These are phyloP conservation scores for Ganoderma resinaceum DNA, from an alignment of 1,284 basidiomycete genomes.

Conservation along the genomic window DNA sequence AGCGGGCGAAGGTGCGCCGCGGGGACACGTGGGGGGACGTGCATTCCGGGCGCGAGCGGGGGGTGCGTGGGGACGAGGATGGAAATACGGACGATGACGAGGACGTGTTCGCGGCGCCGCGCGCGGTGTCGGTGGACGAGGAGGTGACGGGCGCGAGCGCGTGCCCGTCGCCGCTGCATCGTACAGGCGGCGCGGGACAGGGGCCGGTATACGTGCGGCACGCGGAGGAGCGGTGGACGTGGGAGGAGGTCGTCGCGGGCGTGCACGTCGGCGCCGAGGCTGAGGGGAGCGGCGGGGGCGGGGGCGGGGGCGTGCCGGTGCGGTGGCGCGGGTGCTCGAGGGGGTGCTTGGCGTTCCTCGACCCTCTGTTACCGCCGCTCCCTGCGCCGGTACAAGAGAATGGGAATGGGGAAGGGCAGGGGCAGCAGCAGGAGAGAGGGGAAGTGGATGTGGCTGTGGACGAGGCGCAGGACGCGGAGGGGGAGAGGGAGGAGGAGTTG, in stretches of 20 bases:
- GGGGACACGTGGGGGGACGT: slow-evolving; percentile 7
- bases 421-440: background rate
- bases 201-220: slow-evolving; percentile 58
- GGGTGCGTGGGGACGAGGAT: slow-evolving; percentile 2
- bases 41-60: slow-evolving; percentile 8
- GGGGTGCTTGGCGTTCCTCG: slow-evolving; percentile 69
- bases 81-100: background rate
- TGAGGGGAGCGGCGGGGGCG: slow-evolving; percentile 26
- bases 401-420: background rate
- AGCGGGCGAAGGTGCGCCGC: slow-evolving; percentile 13
- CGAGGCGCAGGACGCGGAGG: background rate
- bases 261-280: slow-evolving; percentile 54
- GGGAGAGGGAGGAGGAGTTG: background rate
- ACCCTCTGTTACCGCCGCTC: slow-evolving; percentile 7
- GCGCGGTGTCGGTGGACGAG: background rate
- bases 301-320: slow-evolving; percentile 55
- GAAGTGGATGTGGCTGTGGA: background rate
- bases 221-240: slow-evolving; percentile 68
- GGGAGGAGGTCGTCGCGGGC: slow-evolving; percentile 65
- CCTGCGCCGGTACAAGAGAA: background rate
- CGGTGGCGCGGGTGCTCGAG: slow-evolving; percentile 70
- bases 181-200: slow-evolving; percentile 26
- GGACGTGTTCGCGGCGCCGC: slow-evolving; percentile 16
- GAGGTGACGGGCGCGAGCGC: slow-evolving; percentile 43
- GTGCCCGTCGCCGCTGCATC: slow-evolving; percentile 63